phyloP scores from a whole-genome alignment of 768 basidiomycete genomes.

The Tubosaeta sp. region DNA sequence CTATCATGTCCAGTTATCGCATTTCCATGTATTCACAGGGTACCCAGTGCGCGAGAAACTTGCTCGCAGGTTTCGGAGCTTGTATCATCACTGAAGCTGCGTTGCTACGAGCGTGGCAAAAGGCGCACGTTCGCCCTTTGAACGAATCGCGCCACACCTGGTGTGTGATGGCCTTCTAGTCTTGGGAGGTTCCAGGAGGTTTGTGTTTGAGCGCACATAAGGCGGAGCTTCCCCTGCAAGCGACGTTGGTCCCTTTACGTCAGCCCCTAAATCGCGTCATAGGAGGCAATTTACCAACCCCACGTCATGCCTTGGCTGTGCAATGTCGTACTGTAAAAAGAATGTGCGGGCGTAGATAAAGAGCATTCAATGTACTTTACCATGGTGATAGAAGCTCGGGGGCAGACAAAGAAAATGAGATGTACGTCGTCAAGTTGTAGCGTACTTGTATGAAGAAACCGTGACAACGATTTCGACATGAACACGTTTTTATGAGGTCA shows the following conservation, averaged over 20 bases:
- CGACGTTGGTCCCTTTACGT: neutral
- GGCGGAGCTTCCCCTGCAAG: neutral
- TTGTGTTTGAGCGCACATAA: neutral
- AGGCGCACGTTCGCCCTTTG: neutral
- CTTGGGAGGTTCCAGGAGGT: neutral
- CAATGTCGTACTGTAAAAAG: neutral
- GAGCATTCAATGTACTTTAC: neutral
- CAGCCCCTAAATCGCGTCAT: neutral
- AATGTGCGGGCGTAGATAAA: conserved; percentile 2
- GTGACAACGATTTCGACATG: neutral
- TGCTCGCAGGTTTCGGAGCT: neutral
- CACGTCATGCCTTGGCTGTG: neutral
- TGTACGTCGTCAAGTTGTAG: neutral
- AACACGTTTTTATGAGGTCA: conserved; percentile 2
- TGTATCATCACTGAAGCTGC: neutral
- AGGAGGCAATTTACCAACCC: neutral
- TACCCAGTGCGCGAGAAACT: neutral
- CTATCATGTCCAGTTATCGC: neutral
- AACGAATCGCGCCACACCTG: neutral
- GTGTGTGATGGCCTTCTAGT: neutral
- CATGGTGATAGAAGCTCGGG: neutral
- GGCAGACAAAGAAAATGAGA: neutral
- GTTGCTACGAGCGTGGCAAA: neutral
- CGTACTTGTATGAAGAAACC: neutral
- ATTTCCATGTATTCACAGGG: neutral